phyloP scores from a whole-genome alignment of 139 green algal genomes.

The Closterium sp. region DNA sequence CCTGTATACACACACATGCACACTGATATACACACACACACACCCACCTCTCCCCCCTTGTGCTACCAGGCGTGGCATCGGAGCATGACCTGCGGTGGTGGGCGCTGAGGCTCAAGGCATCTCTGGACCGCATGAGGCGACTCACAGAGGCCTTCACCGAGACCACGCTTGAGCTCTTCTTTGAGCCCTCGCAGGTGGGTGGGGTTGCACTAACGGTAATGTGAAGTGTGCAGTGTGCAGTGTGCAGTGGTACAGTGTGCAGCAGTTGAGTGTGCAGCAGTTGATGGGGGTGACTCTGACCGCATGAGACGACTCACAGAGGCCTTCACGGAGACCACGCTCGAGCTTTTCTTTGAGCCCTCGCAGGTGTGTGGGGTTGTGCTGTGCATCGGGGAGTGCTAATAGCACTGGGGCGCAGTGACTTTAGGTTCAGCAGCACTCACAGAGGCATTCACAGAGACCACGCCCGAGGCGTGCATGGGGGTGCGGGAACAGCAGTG shows the following conservation, averaged over 20 bases:
- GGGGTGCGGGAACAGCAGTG: no score
- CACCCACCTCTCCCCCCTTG: background rate
- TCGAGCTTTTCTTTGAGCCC: slow-evolving; percentile 30
- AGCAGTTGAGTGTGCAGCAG: no score
- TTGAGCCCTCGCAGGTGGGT: slow-evolving; percentile 1
- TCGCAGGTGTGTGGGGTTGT: background rate
- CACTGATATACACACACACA: no score
- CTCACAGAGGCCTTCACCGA: slow-evolving; percentile 73
- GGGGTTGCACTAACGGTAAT: background rate
- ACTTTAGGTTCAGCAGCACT: no score
- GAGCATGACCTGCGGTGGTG: slow-evolving; percentile 17
- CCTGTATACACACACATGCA: slow-evolving; percentile 54
- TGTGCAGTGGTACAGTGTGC: background rate
- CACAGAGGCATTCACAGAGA: slow-evolving; percentile 67
- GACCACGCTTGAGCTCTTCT: slow-evolving; percentile 36
- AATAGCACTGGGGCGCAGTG: no score
- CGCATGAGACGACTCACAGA: slow-evolving; percentile 74
- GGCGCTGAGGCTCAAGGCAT: slow-evolving; percentile 71
- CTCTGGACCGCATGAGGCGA: slow-evolving; percentile 75
- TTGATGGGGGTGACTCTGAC: slow-evolving; percentile 80
- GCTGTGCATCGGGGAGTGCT: no score
- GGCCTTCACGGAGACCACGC: slow-evolving; percentile 59
- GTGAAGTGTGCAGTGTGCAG: background rate
- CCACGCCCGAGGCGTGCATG: no score
- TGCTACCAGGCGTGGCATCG: background rate